Evolutionary conservation across 31 red algal genomes (phyloP).

Genomic region (Bonnemaisonia californica): DNA sequence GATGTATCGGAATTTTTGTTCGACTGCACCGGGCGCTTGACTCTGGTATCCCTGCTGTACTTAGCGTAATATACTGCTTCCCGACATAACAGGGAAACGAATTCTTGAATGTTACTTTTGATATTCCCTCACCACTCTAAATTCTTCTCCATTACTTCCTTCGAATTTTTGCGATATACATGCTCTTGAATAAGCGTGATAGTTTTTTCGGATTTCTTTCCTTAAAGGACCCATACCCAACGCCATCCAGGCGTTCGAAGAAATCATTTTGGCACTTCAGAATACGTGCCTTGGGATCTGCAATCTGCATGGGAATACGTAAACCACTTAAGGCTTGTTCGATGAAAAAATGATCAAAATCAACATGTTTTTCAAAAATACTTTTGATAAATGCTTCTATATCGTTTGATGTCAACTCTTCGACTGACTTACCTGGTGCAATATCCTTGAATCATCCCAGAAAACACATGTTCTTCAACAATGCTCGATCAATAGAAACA

Average conservation of each 20-base stretch:
- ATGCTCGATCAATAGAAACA: constrained; percentile 7
- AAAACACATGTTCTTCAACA: constrained; percentile 3
- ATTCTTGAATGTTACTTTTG: not conserved
- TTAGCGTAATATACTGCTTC: not conserved
- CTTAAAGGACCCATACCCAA: constrained; percentile 35
- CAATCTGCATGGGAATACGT: constrained; percentile 9
- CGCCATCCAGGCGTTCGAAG: constrained; percentile 18
- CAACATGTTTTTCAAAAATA: not conserved
- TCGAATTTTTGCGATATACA: not conserved
- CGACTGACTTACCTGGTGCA: constrained; percentile 18
- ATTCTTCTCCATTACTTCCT: not conserved
- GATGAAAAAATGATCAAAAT: not conserved
- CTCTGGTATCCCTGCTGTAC: too few species aligned
- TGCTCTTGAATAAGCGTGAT: constrained; percentile 5
- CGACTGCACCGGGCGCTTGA: too few species aligned
- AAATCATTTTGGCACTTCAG: constrained; percentile 2
- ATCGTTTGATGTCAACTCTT: constrained; percentile 21
- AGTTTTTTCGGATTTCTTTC: constrained; percentile 16
- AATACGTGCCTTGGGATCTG: constrained; percentile 18
- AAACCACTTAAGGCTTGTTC: not conserved
- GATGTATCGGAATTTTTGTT: too few species aligned
- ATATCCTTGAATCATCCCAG: constrained; percentile 3
- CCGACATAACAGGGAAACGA: not conserved
- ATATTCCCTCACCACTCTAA: not conserved
- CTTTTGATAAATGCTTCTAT: constrained; percentile 22